These are phyloP conservation scores for Trichoderma virens DNA, from an alignment of 495 filamentous ascomycete species.

Conservation along the genomic window DNA sequence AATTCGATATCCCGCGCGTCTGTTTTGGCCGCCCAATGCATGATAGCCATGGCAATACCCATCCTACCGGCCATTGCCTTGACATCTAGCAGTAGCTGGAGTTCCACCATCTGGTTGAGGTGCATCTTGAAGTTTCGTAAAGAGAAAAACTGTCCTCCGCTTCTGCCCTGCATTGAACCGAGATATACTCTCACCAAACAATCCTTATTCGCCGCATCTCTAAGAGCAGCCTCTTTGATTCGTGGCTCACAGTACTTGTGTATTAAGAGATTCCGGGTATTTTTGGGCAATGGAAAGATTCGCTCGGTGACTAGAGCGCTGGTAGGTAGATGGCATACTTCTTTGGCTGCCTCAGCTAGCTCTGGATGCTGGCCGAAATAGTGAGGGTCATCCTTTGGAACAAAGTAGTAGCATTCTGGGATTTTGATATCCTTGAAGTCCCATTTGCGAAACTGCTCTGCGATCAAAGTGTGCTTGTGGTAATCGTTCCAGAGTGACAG, in stretches of 20 bases:
- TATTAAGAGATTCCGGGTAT: slow-evolving; percentile 15
- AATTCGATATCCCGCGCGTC: slow-evolving; percentile 18
- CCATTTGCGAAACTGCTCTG: neutral
- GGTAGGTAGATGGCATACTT: slow-evolving; percentile 10
- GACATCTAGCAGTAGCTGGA: slow-evolving; percentile 10
- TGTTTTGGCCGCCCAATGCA: slow-evolving; percentile 17
- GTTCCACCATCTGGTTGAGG: slow-evolving; percentile 16
- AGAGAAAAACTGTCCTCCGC: slow-evolving; percentile 8
- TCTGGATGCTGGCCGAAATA: neutral
- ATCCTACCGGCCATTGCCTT: slow-evolving; percentile 10
- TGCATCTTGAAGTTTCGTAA: slow-evolving; percentile 17
- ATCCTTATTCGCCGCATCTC: slow-evolving; percentile 17
- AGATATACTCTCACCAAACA: slow-evolving; percentile 25
- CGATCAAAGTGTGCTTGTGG: neutral
- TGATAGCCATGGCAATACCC: slow-evolving; percentile 14
- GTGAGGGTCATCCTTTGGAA: neutral
- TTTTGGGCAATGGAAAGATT: slow-evolving; percentile 13
- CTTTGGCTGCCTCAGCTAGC: neutral
- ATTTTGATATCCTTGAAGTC: neutral
- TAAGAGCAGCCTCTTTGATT: slow-evolving; percentile 11
- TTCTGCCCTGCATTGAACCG: slow-evolving; percentile 15
- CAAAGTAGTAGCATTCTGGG: neutral
- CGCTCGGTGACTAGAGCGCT: slow-evolving; percentile 11
- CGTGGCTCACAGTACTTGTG: slow-evolving; percentile 20
- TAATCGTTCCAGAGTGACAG: slow-evolving; percentile 1